Base-by-base conservation (phyloP, 2,329 filamentous ascomycete genomes). In the Zasmidium cellare region DNA sequence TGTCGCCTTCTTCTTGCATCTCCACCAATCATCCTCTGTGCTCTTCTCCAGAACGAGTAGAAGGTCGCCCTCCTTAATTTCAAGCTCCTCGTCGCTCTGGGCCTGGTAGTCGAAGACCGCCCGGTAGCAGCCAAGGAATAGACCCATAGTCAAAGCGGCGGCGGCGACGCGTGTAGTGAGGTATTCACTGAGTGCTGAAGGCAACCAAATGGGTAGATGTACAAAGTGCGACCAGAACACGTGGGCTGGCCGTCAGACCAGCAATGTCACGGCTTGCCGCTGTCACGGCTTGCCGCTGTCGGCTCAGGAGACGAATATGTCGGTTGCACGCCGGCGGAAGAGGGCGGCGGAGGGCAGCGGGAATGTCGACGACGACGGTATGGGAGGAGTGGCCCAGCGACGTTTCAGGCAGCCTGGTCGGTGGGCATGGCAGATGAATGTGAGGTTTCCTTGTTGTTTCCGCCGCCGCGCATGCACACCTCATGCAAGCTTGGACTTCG, bases 61-160 rank as follows among this genome's bases (percentile, higher is more conserved):
- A 62, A 97, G 74, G 76, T 97, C 93, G 58, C 92, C 92, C 71
- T 97, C 92, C 56, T 78, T 80, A 69, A 97, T 89, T 63, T 87
- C 83, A 60, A 97, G 83, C 83, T 97, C 93, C 65, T 89, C 89
- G 69, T 91, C 88, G 67, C 86, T 87, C 75, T 96, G 91, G 62
- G 93, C 91, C 72, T 83, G 82, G 80, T 97, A 97, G 79, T 96
- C 92, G 81, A 96, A 97, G 70, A 96, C 72, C 71, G 92, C 93
- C 73, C 86, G 89, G 80, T 91, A 96, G 66, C 97, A 87, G 69
- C 91, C 92, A 70, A 96, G 78, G 80, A 97, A 97, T 28, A 52
- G 19, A 24, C 35, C 35, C 47, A 49, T 49, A n/a, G 47, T 49
- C 24, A 12, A 22, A 47, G 45, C 45, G 18, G 9, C 19, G 19